Evolutionary conservation across 345 rosid species (phyloP).

Genomic region (Citrus trifoliata): DNA sequence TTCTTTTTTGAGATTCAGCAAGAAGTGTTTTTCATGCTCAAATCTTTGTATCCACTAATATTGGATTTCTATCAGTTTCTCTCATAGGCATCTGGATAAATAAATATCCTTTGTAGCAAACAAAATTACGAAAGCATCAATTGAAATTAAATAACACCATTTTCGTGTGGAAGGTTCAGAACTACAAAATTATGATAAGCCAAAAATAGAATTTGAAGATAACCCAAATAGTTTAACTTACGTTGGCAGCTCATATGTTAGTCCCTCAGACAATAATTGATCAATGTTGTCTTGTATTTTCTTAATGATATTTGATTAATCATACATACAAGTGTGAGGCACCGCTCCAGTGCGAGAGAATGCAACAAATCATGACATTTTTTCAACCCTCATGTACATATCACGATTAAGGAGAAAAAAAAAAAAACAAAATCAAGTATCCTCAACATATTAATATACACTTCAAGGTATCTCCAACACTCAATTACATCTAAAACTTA

Average conservation of each 20-base stretch:
- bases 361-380: no score
- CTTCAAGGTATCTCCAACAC: no score
- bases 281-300: no score
- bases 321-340: no score
- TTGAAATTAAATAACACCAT: neutral
- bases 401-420: no score
- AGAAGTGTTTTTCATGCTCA: slow-evolving; percentile 55
- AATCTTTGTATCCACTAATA: slow-evolving; percentile 68
- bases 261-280: slow-evolving; percentile 43
- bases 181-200: neutral
- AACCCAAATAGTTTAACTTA: slow-evolving; percentile 38
- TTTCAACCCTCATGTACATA: no score
- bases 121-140: neutral
- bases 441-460: no score
- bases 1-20: slow-evolving; percentile 68
- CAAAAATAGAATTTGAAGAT: slow-evolving; percentile 1
- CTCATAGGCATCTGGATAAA: slow-evolving; percentile 33
- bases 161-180: neutral
- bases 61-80: slow-evolving; percentile 35
- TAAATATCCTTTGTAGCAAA: neutral
- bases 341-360: no score
- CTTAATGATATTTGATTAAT: no score
- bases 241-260: slow-evolving; percentile 77
- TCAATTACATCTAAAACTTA: no score
- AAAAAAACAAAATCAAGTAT: no score